These are phyloP conservation scores for Lasiodiplodia citricola DNA, from an alignment of 2,329 filamentous ascomycete species.

Conservation along the genomic window DNA sequence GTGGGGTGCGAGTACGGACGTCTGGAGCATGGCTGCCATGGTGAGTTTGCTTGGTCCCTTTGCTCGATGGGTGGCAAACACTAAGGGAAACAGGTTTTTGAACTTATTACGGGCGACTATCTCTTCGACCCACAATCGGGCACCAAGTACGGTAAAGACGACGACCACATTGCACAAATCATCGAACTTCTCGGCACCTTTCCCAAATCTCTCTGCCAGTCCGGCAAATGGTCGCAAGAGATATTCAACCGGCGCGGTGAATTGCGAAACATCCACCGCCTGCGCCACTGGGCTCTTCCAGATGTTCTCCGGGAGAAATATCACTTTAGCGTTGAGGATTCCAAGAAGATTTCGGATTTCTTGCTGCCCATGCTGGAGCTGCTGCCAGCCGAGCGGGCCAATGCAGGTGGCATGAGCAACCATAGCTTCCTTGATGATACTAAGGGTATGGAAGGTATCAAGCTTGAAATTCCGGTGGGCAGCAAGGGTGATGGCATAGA, in stretches of 20 bases:
- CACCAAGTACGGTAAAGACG: slow-evolving; percentile 98
- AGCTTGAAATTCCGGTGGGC: slow-evolving; percentile 77
- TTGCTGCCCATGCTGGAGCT: slow-evolving; percentile 90
- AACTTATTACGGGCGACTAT: slow-evolving; percentile 97
- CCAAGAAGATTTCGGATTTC: slow-evolving; percentile 79
- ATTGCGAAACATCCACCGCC: slow-evolving; percentile 92
- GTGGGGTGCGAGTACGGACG: slow-evolving; percentile 99
- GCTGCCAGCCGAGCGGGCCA: slow-evolving; percentile 84
- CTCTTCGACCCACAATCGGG: slow-evolving; percentile 98
- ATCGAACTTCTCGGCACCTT: slow-evolving; percentile 95
- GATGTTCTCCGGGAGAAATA: slow-evolving; percentile 97
- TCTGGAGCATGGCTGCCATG: slow-evolving; percentile 99
- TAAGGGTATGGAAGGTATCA: slow-evolving; percentile 82
- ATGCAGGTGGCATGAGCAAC: slow-evolving; percentile 92
- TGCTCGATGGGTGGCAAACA: background rate
- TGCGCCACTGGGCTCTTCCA: slow-evolving; percentile 93
- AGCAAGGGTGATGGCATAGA: slow-evolving; percentile 90
- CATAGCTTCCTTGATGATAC: slow-evolving; percentile 84
- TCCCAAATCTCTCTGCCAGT: slow-evolving; percentile 87
- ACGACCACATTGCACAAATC: slow-evolving; percentile 98
- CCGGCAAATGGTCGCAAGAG: slow-evolving; percentile 96
- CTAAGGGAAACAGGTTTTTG: slow-evolving; percentile 74
- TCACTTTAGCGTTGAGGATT: slow-evolving; percentile 86
- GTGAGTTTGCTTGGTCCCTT: slow-evolving; percentile 57
- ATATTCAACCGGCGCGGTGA: slow-evolving; percentile 99